Percentiles rank a stretch among this genome's conserved stretches.
phyloP scores from a whole-genome alignment of 2,329 filamentous ascomycete genomes.

The Aspergillus quadricinctus region DNA sequence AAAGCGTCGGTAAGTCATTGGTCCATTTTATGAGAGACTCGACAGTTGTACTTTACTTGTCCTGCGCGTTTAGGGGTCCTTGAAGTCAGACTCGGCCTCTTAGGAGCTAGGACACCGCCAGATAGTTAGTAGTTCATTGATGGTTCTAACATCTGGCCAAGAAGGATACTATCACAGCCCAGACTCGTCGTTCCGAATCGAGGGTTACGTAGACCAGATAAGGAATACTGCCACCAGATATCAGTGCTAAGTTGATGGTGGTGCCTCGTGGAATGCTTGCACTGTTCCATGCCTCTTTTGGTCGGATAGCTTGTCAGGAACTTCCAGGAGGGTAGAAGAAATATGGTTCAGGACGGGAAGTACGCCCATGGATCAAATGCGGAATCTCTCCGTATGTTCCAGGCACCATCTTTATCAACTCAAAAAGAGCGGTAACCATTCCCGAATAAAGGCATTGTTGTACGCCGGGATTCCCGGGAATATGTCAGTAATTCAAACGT shows the following conservation, averaged over 20 bases:
- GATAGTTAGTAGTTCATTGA: not conserved
- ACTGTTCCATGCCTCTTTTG: too few species aligned
- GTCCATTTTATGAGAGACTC: too few species aligned
- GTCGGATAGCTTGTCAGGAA: too few species aligned
- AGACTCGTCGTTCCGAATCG: not conserved
- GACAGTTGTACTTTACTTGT: too few species aligned
- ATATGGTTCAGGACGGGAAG: not conserved
- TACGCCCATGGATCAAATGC: not conserved
- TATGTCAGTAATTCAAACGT: not conserved
- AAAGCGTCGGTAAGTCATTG: not conserved
- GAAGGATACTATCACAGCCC: too few species aligned
- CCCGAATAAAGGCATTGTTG: not conserved
- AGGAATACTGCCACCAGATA: not conserved
- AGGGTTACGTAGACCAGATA: not conserved
- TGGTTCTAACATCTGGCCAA: too few species aligned
- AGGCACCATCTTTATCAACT: not conserved
- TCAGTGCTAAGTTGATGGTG: too few species aligned
- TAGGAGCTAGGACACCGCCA: not conserved
- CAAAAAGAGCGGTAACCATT: not conserved
- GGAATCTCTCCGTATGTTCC: not conserved
- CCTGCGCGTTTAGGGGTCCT: too few species aligned
- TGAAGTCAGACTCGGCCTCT: not conserved
- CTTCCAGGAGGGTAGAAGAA: not conserved
- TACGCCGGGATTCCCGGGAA: not conserved
- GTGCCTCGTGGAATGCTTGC: not conserved